These are phyloP conservation scores for Fusarium sulawesiense DNA, from an alignment of 2,329 filamentous ascomycete species.

Conservation along the genomic window DNA sequence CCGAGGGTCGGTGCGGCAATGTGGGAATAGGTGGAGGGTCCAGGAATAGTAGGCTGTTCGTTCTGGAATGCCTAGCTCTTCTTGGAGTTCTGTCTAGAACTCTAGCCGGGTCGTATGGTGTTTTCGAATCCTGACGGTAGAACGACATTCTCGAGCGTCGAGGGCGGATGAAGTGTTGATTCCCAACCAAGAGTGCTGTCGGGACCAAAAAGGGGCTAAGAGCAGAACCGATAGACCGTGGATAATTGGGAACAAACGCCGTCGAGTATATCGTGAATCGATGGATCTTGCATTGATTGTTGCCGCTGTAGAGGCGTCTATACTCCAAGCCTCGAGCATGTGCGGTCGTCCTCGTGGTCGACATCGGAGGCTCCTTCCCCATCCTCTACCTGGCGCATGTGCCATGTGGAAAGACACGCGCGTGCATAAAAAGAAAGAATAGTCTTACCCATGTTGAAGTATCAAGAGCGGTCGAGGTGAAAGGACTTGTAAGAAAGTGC, in stretches of 20 bases:
- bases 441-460: conserved; percentile 57
- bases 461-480: conserved; percentile 53
- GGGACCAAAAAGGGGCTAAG: conserved; percentile 51
- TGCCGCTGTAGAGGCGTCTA: conserved; percentile 12
- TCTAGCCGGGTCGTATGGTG: conserved; percentile 36
- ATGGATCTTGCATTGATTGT: conserved; percentile 37
- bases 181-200: conserved; percentile 42
- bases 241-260: conserved; percentile 55
- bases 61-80: neutral
- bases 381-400: conserved; percentile 33
- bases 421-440: conserved; percentile 49
- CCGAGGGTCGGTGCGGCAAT: conserved; percentile 26
- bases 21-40: conserved; percentile 28
- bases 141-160: conserved; percentile 53
- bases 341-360: conserved; percentile 39
- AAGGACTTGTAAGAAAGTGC: conserved; percentile 48
- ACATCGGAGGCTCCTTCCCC: conserved; percentile 40
- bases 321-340: conserved; percentile 8
- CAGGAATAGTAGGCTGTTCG: conserved; percentile 18
- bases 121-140: conserved; percentile 57
- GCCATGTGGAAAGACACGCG: conserved; percentile 41
- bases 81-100: neutral
- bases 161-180: conserved; percentile 39
- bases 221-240: conserved; percentile 60
- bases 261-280: conserved; percentile 48